Evolutionary conservation across 768 basidiomycete genomes (phyloP).

Genomic region (Pisolithus microcarpus): DNA sequence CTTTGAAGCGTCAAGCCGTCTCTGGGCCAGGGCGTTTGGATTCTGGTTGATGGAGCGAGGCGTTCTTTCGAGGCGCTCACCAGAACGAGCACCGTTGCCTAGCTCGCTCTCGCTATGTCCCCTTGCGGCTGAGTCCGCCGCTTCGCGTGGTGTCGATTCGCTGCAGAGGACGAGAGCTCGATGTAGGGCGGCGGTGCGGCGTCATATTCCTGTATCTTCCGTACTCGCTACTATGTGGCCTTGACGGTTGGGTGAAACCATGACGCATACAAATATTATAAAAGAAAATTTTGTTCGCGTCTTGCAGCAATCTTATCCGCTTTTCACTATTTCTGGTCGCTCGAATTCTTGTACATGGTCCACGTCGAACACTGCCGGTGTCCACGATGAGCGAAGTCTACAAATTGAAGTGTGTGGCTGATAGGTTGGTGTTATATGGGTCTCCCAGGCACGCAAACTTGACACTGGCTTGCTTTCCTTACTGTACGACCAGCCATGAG

Average conservation of each 20-base stretch:
- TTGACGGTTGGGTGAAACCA: conserved; percentile 82
- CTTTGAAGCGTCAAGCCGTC: conserved; percentile 50
- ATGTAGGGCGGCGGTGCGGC: conserved; percentile 41
- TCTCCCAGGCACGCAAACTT: too few relatives aligned
- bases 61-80: conserved; percentile 44
- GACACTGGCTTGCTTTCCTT: too few relatives aligned
- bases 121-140: conserved; percentile 42
- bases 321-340: too few relatives aligned
- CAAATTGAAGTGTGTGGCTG: too few relatives aligned
- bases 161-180: conserved; percentile 33
- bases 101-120: conserved; percentile 29
- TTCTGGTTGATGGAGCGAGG: conserved; percentile 80
- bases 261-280: conserved; percentile 50
- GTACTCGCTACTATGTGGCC: conserved; percentile 74
- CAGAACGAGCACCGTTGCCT: conserved; percentile 34
- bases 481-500: conserved; percentile 36
- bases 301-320: neutral
- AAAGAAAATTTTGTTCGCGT: neutral
- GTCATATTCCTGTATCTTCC: conserved; percentile 82
- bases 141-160: conserved; percentile 46
- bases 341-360: too few relatives aligned
- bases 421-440: too few relatives aligned
- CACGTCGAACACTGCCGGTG: too few relatives aligned
- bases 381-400: too few relatives aligned
- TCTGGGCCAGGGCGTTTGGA: conserved; percentile 47